Percentiles rank a stretch among this genome's conserved stretches.
These are phyloP conservation scores for Eruca vesicaria DNA, from an alignment of 441 rosid species.

Conservation along the genomic window DNA sequence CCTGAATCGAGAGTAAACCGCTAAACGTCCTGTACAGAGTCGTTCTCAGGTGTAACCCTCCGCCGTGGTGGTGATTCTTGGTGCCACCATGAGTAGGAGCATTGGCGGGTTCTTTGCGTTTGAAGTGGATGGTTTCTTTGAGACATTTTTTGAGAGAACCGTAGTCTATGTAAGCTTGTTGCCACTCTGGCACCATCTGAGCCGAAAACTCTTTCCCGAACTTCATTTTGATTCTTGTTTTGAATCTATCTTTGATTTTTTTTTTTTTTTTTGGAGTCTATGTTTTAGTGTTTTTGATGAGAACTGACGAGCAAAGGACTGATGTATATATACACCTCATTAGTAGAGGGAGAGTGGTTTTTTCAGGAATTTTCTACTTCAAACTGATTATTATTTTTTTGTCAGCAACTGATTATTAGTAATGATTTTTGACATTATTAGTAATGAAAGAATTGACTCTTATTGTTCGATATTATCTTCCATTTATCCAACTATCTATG, in stretches of 20 bases:
- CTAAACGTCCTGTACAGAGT: conserved; percentile 41
- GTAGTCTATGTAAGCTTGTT: conserved; percentile 74
- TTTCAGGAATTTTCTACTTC: no score
- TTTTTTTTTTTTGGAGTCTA: neutral
- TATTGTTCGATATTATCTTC: no score
- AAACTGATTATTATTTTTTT: no score
- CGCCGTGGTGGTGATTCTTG: neutral
- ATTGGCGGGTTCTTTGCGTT: conserved; percentile 33
- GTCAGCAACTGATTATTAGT: no score
- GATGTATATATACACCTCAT: neutral
- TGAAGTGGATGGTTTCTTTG: conserved; percentile 50
- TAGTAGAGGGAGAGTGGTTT: neutral
- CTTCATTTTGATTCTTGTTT: conserved; percentile 50
- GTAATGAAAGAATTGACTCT: no score
- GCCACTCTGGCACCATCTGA: conserved; percentile 92
- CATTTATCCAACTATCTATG: no score
- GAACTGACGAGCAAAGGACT: neutral
- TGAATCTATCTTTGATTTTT: neutral
- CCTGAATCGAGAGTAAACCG: conserved; percentile 31
- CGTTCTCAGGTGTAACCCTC: conserved; percentile 38
- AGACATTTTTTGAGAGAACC: conserved; percentile 48
- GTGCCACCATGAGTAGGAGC: conserved; percentile 4
- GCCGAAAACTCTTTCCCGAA: conserved; percentile 68
- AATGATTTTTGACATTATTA: no score
- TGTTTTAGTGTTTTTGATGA: neutral